Percentiles rank a stretch among this genome's conserved stretches.
These are phyloP conservation scores for Pseudoturritis turrita DNA, from an alignment of 345 rosid species.

Conservation along the genomic window DNA sequence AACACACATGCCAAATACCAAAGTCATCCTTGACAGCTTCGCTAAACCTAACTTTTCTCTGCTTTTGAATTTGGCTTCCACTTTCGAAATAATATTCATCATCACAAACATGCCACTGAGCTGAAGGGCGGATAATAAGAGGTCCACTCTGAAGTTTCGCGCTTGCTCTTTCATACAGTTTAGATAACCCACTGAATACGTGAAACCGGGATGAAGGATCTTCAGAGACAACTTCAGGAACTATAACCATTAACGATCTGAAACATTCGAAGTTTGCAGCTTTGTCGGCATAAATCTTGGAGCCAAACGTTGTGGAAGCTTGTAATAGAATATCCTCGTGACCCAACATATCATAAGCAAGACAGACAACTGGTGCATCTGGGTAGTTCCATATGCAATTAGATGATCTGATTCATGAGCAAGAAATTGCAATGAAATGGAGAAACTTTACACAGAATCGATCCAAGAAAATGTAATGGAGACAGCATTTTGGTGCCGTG, in stretches of 20 bases:
- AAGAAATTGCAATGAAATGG: not conserved
- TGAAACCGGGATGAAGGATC: slow-evolving; percentile 73
- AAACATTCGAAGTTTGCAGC: slow-evolving; percentile 45
- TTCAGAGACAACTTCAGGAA: slow-evolving; percentile 56
- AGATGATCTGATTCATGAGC: slow-evolving; percentile 51
- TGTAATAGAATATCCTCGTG: slow-evolving; percentile 67
- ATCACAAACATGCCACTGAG: slow-evolving; percentile 82
- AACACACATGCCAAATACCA: slow-evolving; percentile 91
- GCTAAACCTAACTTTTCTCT: slow-evolving; percentile 44
- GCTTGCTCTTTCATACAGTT: slow-evolving; percentile 59
- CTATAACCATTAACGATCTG: slow-evolving; percentile 41
- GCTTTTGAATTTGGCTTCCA: slow-evolving; percentile 28
- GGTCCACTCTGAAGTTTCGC: slow-evolving; percentile 57
- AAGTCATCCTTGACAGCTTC: slow-evolving; percentile 72
- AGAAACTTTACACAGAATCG: not conserved
- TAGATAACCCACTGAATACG: slow-evolving; percentile 69
- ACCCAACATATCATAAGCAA: slow-evolving; percentile 73
- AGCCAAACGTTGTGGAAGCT: slow-evolving; percentile 65
- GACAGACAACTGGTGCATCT: slow-evolving; percentile 53
- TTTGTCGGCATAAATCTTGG: slow-evolving; percentile 69
- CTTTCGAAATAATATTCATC: slow-evolving; percentile 42
- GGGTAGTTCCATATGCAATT: slow-evolving; percentile 90
- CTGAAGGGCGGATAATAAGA: slow-evolving; percentile 72
- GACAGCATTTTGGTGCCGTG: slow-evolving; percentile 40
- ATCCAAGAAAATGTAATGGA: slow-evolving; percentile 76